Percentiles rank a stretch among this genome's conserved stretches.
Evolutionary conservation across 768 basidiomycete species (phyloP).

Genomic region (Mycena vitilis): DNA sequence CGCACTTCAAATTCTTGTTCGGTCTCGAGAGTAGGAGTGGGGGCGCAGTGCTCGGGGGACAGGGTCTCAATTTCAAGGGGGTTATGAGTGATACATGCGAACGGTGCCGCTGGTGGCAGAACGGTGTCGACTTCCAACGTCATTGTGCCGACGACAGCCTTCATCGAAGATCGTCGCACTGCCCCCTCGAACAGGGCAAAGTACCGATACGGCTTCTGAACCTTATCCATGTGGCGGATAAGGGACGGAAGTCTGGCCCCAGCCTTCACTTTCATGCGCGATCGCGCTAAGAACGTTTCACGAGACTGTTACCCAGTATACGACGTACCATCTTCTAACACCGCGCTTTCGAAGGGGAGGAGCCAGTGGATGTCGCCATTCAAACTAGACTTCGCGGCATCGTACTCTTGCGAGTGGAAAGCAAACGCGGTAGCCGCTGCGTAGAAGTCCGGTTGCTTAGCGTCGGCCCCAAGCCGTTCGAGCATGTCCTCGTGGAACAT

Average conservation of each 20-base stretch:
- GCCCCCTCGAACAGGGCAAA: slow-evolving; percentile 21
- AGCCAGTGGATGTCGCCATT: slow-evolving; percentile 14
- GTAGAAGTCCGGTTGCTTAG: slow-evolving; percentile 19
- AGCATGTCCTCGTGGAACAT: slow-evolving; percentile 18
- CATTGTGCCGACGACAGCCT: too few species aligned
- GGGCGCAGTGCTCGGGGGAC: too few species aligned
- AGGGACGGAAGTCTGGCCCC: slow-evolving; percentile 23
- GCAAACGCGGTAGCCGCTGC: slow-evolving; percentile 15
- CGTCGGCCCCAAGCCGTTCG: slow-evolving; percentile 23
- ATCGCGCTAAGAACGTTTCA: not conserved
- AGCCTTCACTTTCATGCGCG: slow-evolving; percentile 13
- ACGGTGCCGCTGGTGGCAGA: too few species aligned
- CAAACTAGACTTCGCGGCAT: slow-evolving; percentile 23
- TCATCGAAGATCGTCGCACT: not conserved
- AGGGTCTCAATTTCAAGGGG: slow-evolving; percentile 20
- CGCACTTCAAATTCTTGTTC: slow-evolving; percentile 14
- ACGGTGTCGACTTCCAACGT: too few species aligned
- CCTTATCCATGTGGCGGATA: slow-evolving; percentile 19
- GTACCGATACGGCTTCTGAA: slow-evolving; percentile 24
- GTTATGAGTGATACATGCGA: slow-evolving; percentile 1
- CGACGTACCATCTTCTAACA: slow-evolving; percentile 13
- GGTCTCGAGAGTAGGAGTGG: slow-evolving; percentile 17
- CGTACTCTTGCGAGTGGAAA: slow-evolving; percentile 6
- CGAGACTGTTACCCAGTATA: not conserved
- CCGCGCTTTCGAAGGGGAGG: slow-evolving; percentile 15